These are phyloP conservation scores for Microstroma glucosiphilum DNA, from an alignment of 1,284 basidiomycete genomes.

Conservation along the genomic window DNA sequence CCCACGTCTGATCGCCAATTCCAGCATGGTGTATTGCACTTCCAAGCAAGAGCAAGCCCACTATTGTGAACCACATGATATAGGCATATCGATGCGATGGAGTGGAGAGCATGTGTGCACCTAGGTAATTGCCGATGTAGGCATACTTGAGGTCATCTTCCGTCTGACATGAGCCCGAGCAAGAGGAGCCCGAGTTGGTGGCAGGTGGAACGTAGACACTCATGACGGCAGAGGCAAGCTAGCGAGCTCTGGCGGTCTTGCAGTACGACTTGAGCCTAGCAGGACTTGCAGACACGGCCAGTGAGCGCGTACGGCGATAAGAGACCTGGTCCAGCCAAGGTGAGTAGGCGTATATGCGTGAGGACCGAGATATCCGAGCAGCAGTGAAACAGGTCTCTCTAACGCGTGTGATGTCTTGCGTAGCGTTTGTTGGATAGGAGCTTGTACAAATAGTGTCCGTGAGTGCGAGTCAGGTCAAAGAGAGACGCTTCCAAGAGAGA, in stretches of 20 bases:
- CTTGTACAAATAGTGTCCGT: too few relatives aligned
- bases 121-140: conserved; percentile 45
- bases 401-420: too few relatives aligned
- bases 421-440: too few relatives aligned
- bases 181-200: conserved; percentile 5
- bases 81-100: conserved; percentile 53
- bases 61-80: conserved; percentile 51
- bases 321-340: too few relatives aligned
- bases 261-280: too few relatives aligned
- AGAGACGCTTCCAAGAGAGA: too few relatives aligned
- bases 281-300: too few relatives aligned
- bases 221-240: conserved; percentile 2
- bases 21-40: conserved; percentile 44
- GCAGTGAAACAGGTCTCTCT: too few relatives aligned
- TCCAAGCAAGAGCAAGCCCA: conserved; percentile 39
- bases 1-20: conserved; percentile 32
- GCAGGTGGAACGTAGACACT: conserved; percentile 16
- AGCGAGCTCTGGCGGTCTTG: conserved; percentile 11
- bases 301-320: too few relatives aligned
- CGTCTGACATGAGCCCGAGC: conserved; percentile 33
- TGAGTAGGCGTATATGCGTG: too few relatives aligned
- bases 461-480: too few relatives aligned
- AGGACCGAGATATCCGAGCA: too few relatives aligned
- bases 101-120: conserved; percentile 51
- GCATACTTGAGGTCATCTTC: conserved; percentile 28